phyloP scores from a whole-genome alignment of 805 yeast species.

The Candida pini region DNA sequence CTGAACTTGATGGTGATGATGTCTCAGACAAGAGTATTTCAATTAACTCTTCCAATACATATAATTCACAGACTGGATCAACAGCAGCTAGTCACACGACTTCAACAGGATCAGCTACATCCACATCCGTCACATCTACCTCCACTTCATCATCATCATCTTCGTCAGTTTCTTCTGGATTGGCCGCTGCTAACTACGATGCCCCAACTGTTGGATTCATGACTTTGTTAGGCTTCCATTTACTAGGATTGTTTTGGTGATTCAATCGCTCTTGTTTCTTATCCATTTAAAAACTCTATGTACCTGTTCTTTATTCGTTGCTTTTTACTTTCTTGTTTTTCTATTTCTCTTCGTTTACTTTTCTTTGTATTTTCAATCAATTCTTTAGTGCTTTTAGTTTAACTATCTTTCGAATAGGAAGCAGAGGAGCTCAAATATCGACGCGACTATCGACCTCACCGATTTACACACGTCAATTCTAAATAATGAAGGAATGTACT shows the following conservation, averaged over 20 bases:
- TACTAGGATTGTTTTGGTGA: constrained; percentile 38
- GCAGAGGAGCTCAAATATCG: too few species aligned
- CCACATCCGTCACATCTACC: constrained; percentile 12
- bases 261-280: too few species aligned
- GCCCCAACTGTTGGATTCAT: constrained; percentile 21
- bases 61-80: constrained; percentile 26
- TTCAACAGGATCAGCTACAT: constrained; percentile 11
- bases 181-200: constrained; percentile 20
- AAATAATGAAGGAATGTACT: too few species aligned
- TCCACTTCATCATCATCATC: constrained; percentile 15
- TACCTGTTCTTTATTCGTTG: too few species aligned
- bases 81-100: constrained; percentile 20
- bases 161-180: constrained; percentile 17
- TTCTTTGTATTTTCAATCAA: too few species aligned
- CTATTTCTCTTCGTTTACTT: too few species aligned
- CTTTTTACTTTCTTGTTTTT: too few species aligned
- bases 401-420: too few species aligned
- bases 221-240: constrained; percentile 29
- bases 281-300: too few species aligned
- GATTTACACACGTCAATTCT: too few species aligned
- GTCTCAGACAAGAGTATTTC: constrained; percentile 33
- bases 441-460: too few species aligned
- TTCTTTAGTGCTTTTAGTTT: too few species aligned
- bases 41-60: constrained; percentile 29
- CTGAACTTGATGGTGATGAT: constrained; percentile 29